phyloP scores from a whole-genome alignment of 2,329 filamentous ascomycete species.

The Pleochaeta shiraiana region DNA sequence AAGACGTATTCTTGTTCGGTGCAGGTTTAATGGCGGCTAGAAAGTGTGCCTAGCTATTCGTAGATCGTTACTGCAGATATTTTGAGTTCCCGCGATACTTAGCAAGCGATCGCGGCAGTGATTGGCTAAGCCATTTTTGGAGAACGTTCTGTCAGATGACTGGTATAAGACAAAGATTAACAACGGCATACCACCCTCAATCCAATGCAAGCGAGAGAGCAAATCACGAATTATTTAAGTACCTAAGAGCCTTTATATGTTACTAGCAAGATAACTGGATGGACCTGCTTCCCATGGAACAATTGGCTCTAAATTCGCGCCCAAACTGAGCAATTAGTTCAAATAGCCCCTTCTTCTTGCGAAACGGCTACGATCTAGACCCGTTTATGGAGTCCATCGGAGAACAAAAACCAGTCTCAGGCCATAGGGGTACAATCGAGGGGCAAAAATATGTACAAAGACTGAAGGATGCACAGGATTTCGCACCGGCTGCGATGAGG shows the following conservation, averaged over 20 bases:
- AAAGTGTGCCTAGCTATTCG: not conserved
- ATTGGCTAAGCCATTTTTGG: conserved; percentile 1
- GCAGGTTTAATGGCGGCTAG: not conserved
- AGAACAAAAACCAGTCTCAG: no score
- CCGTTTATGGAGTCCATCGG: not conserved
- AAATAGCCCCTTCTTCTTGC: not conserved
- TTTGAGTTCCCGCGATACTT: not conserved
- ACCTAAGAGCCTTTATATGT: not conserved
- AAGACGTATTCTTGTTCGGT: not conserved
- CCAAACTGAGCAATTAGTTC: not conserved
- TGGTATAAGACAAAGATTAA: not conserved
- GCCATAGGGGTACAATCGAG: not conserved
- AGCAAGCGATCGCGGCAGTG: not conserved
- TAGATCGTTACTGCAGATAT: not conserved
- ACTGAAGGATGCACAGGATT: not conserved
- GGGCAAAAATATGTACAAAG: not conserved
- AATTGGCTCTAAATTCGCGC: not conserved
- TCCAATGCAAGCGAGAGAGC: not conserved
- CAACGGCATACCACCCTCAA: not conserved
- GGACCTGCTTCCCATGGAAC: not conserved
- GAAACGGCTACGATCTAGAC: not conserved
- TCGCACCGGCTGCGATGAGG: not conserved
- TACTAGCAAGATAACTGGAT: not conserved
- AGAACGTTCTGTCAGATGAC: not conserved
- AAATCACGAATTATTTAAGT: not conserved